phyloP scores from a whole-genome alignment of 208 protist species.

The Wallacemonas collosoma region DNA sequence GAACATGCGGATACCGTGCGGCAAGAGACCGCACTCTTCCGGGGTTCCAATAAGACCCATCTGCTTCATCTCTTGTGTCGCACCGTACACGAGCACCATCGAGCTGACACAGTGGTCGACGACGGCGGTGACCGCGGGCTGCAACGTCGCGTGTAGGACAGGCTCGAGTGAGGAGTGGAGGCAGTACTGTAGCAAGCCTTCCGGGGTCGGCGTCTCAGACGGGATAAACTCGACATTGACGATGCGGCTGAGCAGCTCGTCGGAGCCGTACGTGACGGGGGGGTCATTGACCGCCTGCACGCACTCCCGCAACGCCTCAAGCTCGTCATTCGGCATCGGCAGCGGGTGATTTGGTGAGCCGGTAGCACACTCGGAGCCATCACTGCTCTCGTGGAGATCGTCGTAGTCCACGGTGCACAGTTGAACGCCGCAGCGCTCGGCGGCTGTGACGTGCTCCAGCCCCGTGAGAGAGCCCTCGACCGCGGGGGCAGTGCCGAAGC shows the following conservation, averaged over 20 bases:
- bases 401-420: slow-evolving; percentile 36
- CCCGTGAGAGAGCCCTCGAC: not conserved
- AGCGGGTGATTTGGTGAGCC: not conserved
- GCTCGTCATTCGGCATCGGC: slow-evolving; percentile 35
- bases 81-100: slow-evolving; percentile 79
- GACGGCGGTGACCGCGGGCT: slow-evolving; percentile 65
- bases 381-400: slow-evolving; percentile 12
- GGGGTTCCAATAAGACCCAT: slow-evolving; percentile 85
- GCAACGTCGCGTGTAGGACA: slow-evolving; percentile 53
- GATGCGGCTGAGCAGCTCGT: slow-evolving; percentile 54
- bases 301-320: slow-evolving; percentile 44
- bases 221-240: slow-evolving; percentile 74
- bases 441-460: slow-evolving; percentile 12
- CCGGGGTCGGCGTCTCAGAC: slow-evolving; percentile 16
- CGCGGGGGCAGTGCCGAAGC: not conserved
- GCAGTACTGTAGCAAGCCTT: slow-evolving; percentile 44
- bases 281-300: slow-evolving; percentile 53
- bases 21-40: slow-evolving; percentile 75
- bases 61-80: slow-evolving; percentile 91
- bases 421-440: slow-evolving; percentile 31
- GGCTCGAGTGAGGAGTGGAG: slow-evolving; percentile 52
- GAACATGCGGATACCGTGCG: slow-evolving; percentile 63
- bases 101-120: slow-evolving; percentile 79
- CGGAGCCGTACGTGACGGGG: slow-evolving; percentile 51
- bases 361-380: slow-evolving; percentile 2